phyloP scores from a whole-genome alignment of 75 land plant species.

The Picea glauca region DNA sequence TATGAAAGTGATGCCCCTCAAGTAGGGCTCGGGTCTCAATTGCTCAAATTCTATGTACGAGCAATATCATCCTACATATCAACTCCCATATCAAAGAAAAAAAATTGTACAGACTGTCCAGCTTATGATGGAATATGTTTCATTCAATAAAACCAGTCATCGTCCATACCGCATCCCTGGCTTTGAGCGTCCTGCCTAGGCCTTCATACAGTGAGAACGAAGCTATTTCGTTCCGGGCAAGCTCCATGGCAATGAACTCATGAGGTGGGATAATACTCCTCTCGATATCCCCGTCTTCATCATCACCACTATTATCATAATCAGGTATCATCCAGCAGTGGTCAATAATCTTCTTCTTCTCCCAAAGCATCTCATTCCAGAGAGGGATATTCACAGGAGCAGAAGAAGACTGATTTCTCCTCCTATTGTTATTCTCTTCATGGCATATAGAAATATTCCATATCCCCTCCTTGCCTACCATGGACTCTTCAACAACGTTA shows the following conservation, averaged over 20 bases:
- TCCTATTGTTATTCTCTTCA: neutral
- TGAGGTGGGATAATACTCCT: conserved; percentile 64
- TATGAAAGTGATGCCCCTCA: too few species aligned
- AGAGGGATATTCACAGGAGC: conserved; percentile 69
- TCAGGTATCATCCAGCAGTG: neutral
- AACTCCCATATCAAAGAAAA: too few species aligned
- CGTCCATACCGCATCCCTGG: conserved; percentile 67
- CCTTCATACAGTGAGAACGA: conserved; percentile 78
- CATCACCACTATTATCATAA: conserved; percentile 4
- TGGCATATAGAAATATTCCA: neutral
- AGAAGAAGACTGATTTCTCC: conserved; percentile 26
- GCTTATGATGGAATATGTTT: neutral
- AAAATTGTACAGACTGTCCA: too few species aligned
- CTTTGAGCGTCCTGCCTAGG: conserved; percentile 75
- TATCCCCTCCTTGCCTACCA: neutral
- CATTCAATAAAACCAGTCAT: conserved; percentile 69
- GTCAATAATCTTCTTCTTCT: conserved; percentile 4
- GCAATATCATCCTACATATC: too few species aligned
- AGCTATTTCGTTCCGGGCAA: conserved; percentile 42
- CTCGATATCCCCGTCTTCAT: conserved; percentile 13
- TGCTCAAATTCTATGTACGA: too few species aligned
- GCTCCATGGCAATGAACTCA: conserved; percentile 47
- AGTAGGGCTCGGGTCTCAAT: too few species aligned
- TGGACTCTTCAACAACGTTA: neutral
- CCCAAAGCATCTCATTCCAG: conserved; percentile 36